A percentile compares a stretch with the other conserved stretches of the same genome.
Evolutionary conservation across 176 grass and related monocot species (phyloP).

Genomic region (Ensete ventricosum): DNA sequence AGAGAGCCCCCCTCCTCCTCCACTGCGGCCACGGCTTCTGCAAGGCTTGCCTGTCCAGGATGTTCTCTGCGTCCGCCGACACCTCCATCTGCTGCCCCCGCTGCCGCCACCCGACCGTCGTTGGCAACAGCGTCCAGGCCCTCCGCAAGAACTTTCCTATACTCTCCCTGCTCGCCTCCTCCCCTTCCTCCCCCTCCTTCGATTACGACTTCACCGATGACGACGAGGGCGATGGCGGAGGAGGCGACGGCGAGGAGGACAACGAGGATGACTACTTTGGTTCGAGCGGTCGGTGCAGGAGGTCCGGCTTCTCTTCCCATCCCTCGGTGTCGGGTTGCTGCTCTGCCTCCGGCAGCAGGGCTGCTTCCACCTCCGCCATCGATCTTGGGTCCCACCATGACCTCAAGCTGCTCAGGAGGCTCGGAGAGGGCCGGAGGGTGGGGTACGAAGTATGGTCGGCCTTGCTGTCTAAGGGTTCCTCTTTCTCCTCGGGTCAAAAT

Average conservation of each 20-base stretch:
- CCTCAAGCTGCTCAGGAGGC: constrained; percentile 53
- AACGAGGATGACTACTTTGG: constrained; percentile 57
- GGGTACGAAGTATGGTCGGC: constrained; percentile 80
- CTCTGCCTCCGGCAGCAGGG: neutral
- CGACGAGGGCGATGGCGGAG: constrained; percentile 26
- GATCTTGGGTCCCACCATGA: constrained; percentile 82
- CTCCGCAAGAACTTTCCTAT: constrained; percentile 93
- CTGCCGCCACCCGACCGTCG: constrained; percentile 74
- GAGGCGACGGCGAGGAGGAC: constrained; percentile 15
- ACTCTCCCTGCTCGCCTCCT: constrained; percentile 63
- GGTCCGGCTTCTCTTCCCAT: neutral
- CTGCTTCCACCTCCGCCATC: constrained; percentile 25
- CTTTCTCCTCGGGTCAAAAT: constrained; percentile 7
- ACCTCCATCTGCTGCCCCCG: constrained; percentile 69
- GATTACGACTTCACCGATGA: constrained; percentile 34
- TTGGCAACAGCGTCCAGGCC: constrained; percentile 84
- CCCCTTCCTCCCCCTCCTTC: constrained; percentile 68
- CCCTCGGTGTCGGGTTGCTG: constrained; percentile 21
- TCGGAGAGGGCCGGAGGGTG: constrained; percentile 46
- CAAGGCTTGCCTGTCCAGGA: constrained; percentile 72
- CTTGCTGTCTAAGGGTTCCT: constrained; percentile 40
- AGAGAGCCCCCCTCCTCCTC: constrained; percentile 75
- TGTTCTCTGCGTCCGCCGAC: constrained; percentile 54
- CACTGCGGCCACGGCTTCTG: constrained; percentile 99
- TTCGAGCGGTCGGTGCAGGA: constrained; percentile 8